Conservation (phyloP, 2,329 filamentous ascomycete species). For the Penicillium polonicum region DNA sequence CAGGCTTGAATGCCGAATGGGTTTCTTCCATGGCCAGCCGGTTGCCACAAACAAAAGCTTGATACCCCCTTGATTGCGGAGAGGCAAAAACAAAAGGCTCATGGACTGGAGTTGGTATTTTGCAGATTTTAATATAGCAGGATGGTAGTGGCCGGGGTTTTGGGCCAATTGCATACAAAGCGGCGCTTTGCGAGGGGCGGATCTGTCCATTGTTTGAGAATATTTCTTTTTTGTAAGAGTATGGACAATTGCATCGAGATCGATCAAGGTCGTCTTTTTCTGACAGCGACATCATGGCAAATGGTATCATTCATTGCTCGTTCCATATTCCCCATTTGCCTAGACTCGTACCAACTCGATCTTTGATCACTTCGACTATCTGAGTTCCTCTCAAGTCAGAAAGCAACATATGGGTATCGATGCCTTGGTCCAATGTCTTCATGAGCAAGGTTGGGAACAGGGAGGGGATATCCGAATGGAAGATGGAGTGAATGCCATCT, state of each 20-base stretch:
- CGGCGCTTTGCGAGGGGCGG: constrained; percentile 22
- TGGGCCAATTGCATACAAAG: constrained; percentile 17
- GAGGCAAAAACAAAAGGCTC: constrained; percentile 15
- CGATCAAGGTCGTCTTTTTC: constrained; percentile 6
- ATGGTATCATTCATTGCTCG: neutral
- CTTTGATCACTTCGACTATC: constrained; percentile 43
- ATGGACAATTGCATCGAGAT: constrained; percentile 14
- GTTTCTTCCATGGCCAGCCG: neutral
- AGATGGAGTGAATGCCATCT: constrained; percentile 30
- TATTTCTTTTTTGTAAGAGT: constrained; percentile 15
- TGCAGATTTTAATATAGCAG: constrained; percentile 3
- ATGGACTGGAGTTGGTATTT: constrained; percentile 30
- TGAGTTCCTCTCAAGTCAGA: constrained; percentile 27
- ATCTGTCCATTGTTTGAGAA: constrained; percentile 9
- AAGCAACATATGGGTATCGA: constrained; percentile 41
- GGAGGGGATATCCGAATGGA: constrained; percentile 21
- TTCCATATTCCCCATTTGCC: constrained; percentile 41
- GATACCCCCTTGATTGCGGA: constrained; percentile 30
- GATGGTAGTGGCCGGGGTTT: neutral
- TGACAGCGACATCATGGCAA: neutral
- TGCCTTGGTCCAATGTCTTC: constrained; percentile 39
- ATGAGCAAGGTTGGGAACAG: constrained; percentile 33
- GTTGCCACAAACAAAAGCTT: constrained; percentile 17
- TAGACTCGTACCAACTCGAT: constrained; percentile 34
- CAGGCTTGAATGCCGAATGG: neutral